These are phyloP conservation scores for Pseudogymnoascus sp. DNA, from an alignment of 2,329 filamentous ascomycete genomes.

Conservation along the genomic window DNA sequence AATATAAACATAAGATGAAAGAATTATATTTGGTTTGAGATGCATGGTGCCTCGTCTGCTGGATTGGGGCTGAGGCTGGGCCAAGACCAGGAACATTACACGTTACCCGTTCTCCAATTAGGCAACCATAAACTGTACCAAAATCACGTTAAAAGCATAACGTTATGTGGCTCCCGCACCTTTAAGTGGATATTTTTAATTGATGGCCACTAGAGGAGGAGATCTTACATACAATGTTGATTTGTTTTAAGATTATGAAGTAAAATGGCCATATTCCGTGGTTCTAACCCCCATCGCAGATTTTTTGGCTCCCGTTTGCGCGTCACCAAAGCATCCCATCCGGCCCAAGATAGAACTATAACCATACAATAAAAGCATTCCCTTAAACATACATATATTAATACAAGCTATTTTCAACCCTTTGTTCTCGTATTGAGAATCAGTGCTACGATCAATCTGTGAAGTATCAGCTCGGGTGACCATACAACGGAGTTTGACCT, in stretches of 20 bases:
- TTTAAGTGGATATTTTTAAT: not conserved
- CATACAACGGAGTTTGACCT: not conserved
- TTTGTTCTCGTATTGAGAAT: not conserved
- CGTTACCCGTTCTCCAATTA: not conserved
- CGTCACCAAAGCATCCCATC: not conserved
- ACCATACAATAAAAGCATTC: not conserved
- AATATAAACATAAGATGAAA: not conserved
- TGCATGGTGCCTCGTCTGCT: not conserved
- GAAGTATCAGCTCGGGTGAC: not conserved
- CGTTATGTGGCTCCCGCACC: not conserved
- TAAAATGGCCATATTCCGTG: not conserved
- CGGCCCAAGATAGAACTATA: not conserved
- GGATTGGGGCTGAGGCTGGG: not conserved
- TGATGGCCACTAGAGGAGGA: not conserved
- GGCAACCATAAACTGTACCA: slow-evolving; percentile 5
- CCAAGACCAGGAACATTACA: not conserved
- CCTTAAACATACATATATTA: slow-evolving; percentile 2
- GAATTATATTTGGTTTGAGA: not conserved
- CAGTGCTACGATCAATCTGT: not conserved
- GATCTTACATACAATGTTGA: not conserved
- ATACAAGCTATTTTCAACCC: not conserved
- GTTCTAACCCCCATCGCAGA: not conserved
- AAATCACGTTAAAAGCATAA: not conserved
- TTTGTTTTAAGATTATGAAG: not conserved
- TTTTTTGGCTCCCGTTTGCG: not conserved